These are phyloP conservation scores for Austroboletus novae-zelandiae DNA, from an alignment of 1,284 basidiomycete species.

Conservation along the genomic window DNA sequence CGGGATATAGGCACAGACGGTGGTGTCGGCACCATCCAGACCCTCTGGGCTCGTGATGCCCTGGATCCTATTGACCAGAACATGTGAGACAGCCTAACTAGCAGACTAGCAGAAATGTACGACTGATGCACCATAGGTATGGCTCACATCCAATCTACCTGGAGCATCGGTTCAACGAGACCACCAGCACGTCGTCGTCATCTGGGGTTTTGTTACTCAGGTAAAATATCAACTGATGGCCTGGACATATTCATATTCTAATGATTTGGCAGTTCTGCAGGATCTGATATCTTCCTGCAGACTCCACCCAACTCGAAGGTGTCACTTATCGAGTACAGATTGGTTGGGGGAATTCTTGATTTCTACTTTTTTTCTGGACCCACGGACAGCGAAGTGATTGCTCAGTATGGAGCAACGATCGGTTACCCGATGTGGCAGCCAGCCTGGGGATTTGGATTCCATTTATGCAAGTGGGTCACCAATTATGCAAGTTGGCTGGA, in stretches of 20 bases:
- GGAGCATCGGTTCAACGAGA: constrained; percentile 57
- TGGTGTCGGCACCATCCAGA: constrained; percentile 60
- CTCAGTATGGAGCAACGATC: constrained; percentile 62
- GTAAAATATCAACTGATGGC: constrained; percentile 27
- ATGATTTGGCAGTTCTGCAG: constrained; percentile 41
- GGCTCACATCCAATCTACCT: constrained; percentile 70
- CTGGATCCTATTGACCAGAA: constrained; percentile 61
- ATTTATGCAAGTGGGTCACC: constrained; percentile 54
- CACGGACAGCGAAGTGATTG: constrained; percentile 57
- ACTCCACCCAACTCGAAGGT: constrained; percentile 49
- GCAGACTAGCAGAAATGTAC: not conserved
- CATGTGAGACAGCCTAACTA: constrained; percentile 40
- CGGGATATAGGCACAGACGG: constrained; percentile 55
- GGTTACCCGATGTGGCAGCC: constrained; percentile 69
- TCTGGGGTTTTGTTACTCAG: constrained; percentile 72
- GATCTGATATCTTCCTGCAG: constrained; percentile 62
- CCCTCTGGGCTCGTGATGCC: constrained; percentile 66
- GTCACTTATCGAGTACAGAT: constrained; percentile 63
- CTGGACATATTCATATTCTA: not conserved
- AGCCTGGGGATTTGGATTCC: constrained; percentile 69
- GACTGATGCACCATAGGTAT: constrained; percentile 39
- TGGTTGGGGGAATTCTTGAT: constrained; percentile 64
- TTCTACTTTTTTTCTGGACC: constrained; percentile 74
- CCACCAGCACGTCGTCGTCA: constrained; percentile 49
- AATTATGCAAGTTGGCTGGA: not conserved